Percentiles rank a stretch among this genome's conserved stretches.
These are phyloP conservation scores for Senna siamea DNA, from an alignment of 306 rosid species.

Conservation along the genomic window DNA sequence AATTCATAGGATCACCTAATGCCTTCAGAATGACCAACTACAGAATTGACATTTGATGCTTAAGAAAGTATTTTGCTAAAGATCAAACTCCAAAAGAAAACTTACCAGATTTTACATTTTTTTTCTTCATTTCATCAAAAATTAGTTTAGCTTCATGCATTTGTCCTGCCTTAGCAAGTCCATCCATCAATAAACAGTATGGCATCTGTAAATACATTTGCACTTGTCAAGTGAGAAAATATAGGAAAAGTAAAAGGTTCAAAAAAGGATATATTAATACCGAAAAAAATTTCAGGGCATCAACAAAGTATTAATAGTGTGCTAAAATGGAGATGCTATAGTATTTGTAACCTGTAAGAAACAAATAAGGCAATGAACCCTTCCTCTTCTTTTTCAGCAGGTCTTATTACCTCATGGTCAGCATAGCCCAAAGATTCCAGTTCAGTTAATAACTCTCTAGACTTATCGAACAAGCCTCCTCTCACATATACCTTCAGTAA, in stretches of 20 bases:
- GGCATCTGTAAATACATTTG: conserved; percentile 68
- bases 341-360: conserved; percentile 18
- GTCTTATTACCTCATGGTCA: conserved; percentile 75
- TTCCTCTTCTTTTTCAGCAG: conserved; percentile 16
- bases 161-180: conserved; percentile 76
- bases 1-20: conserved; percentile 13
- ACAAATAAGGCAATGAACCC: conserved; percentile 26
- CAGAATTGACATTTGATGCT: neutral
- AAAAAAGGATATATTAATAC: conserved; percentile 19
- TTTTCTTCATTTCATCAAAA: conserved; percentile 70
- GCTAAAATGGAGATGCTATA: neutral
- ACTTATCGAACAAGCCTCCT: conserved; percentile 89
- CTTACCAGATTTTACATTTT: conserved; percentile 68
- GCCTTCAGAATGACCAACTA: conserved; percentile 19
- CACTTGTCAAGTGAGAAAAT: conserved; percentile 21
- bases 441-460: conserved; percentile 70
- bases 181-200: conserved; percentile 83
- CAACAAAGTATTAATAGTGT: conserved; percentile 4
- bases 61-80: conserved; percentile 27
- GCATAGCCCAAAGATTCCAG: conserved; percentile 79
- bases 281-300: conserved; percentile 24
- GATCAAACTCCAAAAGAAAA: conserved; percentile 36
- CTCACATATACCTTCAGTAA: conserved; percentile 87
- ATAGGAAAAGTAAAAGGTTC: neutral
- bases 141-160: conserved; percentile 71